Conservation (phyloP, 2,329 filamentous ascomycete species). For the Trichoderma sp. region DNA sequence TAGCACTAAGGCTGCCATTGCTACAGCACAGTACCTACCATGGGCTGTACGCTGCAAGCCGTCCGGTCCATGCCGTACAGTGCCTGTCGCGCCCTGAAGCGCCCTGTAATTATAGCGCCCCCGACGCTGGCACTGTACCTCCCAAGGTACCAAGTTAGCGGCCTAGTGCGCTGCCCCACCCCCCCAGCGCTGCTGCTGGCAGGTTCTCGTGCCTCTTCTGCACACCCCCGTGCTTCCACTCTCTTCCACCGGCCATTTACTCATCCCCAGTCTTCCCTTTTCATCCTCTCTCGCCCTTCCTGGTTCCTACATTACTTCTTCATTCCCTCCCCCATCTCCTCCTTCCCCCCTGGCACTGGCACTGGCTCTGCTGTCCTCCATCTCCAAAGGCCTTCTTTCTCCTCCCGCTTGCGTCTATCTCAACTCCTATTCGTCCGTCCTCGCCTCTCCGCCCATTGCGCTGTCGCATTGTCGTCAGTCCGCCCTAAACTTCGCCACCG, state of each 20-base stretch:
- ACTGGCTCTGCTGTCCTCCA: conserved; percentile 24
- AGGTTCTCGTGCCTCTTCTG: conserved; percentile 17
- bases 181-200: conserved; percentile 15
- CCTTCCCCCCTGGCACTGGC: conserved; percentile 31
- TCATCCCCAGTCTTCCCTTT: conserved; percentile 24
- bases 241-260: conserved; percentile 31
- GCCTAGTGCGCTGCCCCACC: conserved; percentile 4
- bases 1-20: no score
- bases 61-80: no score
- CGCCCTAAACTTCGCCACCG: conserved; percentile 26
- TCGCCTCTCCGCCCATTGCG: conserved; percentile 20
- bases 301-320: conserved; percentile 26
- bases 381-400: conserved; percentile 35
- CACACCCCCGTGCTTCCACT: conserved; percentile 30
- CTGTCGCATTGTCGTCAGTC: conserved; percentile 20
- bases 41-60: no score
- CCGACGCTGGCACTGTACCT: not conserved
- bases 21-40: no score
- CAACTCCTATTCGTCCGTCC: not conserved
- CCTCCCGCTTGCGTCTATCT: conserved; percentile 33
- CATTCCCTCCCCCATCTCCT: conserved; percentile 30
- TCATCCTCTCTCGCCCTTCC: conserved; percentile 31
- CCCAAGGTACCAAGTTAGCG: no score
- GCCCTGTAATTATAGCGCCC: no score
- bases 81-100: not conserved